Conservation (phyloP, 768 basidiomycete species). For the Nidula microcarpa region DNA sequence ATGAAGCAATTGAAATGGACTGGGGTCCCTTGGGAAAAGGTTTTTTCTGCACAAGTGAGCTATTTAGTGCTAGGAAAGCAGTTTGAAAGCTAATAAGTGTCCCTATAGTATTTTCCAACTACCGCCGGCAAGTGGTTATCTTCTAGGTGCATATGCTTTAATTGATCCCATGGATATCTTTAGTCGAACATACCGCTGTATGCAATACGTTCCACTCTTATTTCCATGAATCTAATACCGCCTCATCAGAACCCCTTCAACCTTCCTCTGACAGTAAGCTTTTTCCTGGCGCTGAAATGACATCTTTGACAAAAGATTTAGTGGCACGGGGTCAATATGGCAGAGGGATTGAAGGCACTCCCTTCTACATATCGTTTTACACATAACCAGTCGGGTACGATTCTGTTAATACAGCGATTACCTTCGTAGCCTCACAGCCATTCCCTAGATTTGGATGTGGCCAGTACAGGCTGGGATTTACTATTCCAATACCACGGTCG, state of each 20-base stretch:
- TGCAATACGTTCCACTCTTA: not conserved
- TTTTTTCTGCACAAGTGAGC: conserved; percentile 40
- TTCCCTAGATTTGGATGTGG: conserved; percentile 39
- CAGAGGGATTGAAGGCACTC: conserved; percentile 53
- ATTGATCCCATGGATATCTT: not conserved
- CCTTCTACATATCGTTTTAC: conserved; percentile 53
- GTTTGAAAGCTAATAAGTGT: not conserved
- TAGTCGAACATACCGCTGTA: conserved; percentile 27
- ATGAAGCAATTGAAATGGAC: conserved; percentile 50
- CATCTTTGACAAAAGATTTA: conserved; percentile 7
- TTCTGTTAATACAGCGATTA: not conserved
- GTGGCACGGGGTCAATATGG: conserved; percentile 61
- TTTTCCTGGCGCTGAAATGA: not conserved
- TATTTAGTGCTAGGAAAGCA: not conserved
- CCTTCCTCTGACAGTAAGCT: conserved; percentile 30
- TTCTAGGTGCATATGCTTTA: not conserved
- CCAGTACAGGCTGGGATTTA: conserved; percentile 51
- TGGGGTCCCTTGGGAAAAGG: conserved; percentile 53
- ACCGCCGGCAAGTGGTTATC: conserved; percentile 20
- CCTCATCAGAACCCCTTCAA: conserved; percentile 40
- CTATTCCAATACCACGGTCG: conserved; percentile 58
- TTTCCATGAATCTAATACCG: not conserved
- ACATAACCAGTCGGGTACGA: conserved; percentile 49
- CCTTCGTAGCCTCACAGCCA: not conserved
- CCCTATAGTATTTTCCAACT: conserved; percentile 40